Evolutionary conservation across 257 asterid genomes (phyloP).

Genomic region (Coffea eugenioides): DNA sequence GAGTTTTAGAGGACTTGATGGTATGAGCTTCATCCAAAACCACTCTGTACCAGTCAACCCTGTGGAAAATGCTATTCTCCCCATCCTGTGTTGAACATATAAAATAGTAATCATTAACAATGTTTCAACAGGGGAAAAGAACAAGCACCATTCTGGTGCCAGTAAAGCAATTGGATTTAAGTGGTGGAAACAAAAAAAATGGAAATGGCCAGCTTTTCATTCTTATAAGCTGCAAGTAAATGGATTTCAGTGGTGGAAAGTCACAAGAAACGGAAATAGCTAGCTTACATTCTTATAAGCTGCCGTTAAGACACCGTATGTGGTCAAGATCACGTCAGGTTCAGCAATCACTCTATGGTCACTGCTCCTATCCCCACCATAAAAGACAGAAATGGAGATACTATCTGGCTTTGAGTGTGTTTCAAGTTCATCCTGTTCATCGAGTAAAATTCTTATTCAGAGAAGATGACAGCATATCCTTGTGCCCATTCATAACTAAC

Average conservation of each 20-base stretch:
- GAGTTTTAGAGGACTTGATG: slow-evolving; percentile 67
- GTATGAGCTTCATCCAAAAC: slow-evolving; percentile 92
- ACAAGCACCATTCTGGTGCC: neutral
- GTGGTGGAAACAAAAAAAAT: neutral
- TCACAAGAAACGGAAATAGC: neutral
- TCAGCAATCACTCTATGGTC: slow-evolving; percentile 60
- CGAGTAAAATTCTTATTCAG: neutral
- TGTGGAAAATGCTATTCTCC: slow-evolving; percentile 60
- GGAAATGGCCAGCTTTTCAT: slow-evolving; percentile 33
- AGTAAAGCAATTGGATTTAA: neutral
- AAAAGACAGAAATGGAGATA: slow-evolving; percentile 62
- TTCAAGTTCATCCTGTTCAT: slow-evolving; percentile 66
- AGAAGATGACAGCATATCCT: neutral
- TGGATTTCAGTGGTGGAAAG: neutral
- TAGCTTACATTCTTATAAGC: slow-evolving; percentile 62
- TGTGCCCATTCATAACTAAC: neutral
- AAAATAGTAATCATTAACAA: neutral
- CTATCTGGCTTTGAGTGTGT: slow-evolving; percentile 60
- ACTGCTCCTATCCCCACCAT: slow-evolving; percentile 64
- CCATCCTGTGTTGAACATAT: slow-evolving; percentile 35
- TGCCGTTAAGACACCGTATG: slow-evolving; percentile 66
- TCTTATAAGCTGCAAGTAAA: slow-evolving; percentile 48
- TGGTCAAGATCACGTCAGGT: slow-evolving; percentile 77
- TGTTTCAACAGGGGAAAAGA: neutral
- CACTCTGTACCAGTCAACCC: slow-evolving; percentile 80